These are phyloP conservation scores for Carex cristatella DNA, from an alignment of 176 grass and related monocot genomes.

Conservation along the genomic window DNA sequence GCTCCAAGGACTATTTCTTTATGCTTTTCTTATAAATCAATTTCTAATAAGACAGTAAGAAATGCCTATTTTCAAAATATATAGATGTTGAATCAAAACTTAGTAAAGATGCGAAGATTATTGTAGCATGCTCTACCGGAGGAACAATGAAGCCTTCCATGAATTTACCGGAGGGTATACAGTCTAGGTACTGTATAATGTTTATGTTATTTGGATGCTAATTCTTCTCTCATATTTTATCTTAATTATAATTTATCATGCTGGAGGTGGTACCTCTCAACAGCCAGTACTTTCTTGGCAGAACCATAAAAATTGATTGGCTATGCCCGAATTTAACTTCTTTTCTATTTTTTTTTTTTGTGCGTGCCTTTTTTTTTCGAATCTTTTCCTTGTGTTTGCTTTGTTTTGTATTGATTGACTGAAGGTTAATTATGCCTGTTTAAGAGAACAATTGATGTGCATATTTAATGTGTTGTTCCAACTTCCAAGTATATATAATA, in stretches of 20 bases:
- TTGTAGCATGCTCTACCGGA: slow-evolving; percentile 85
- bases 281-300: not conserved
- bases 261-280: not conserved
- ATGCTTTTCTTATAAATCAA: not conserved
- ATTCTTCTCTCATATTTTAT: not conserved
- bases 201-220: not conserved
- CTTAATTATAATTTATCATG: not conserved
- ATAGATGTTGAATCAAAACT: slow-evolving; percentile 64
- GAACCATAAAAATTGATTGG: not conserved
- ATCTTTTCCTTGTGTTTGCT: not conserved
- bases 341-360: not conserved
- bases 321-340: not conserved
- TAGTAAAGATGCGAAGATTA: slow-evolving; percentile 92
- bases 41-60: not conserved
- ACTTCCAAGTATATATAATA: not conserved
- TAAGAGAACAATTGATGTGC: not conserved
- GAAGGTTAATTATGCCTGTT: not conserved
- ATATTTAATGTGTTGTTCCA: not conserved
- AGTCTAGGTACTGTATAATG: slow-evolving; percentile 59
- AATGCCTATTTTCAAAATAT: slow-evolving; percentile 2
- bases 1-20: not conserved
- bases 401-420: not conserved
- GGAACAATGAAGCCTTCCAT: slow-evolving; percentile 84
- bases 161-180: slow-evolving; percentile 84
- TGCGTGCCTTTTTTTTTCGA: not conserved